Conservation (phyloP, 2,329 filamentous ascomycete genomes). For the Phyllosticta ampelicida region DNA sequence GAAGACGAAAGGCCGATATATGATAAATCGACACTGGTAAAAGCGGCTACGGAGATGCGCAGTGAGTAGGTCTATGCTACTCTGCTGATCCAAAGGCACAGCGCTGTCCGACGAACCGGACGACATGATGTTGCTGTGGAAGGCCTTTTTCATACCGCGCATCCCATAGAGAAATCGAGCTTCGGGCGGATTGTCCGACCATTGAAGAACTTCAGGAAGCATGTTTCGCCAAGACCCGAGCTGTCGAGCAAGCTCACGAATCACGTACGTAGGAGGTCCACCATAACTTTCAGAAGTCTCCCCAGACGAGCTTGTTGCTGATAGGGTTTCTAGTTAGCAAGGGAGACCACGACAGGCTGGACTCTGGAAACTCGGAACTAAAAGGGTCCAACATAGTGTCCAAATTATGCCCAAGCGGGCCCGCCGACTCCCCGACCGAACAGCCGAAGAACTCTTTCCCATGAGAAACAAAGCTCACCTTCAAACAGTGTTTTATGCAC, state of each 20-base stretch:
- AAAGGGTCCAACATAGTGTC: neutral
- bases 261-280: slow-evolving; percentile 31
- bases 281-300: slow-evolving; percentile 22
- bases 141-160: neutral
- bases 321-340: neutral
- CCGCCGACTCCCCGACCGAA: slow-evolving; percentile 10
- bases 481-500: slow-evolving; percentile 44
- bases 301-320: slow-evolving; percentile 8
- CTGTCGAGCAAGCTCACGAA: slow-evolving; percentile 43
- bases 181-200: slow-evolving; percentile 44
- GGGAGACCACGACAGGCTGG: neutral
- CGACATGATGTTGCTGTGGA: neutral
- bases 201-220: slow-evolving; percentile 45
- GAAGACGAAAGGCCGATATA: slow-evolving; percentile 15
- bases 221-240: slow-evolving; percentile 49
- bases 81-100: neutral
- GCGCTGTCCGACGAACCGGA: neutral
- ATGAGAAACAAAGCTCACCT: slow-evolving; percentile 29
- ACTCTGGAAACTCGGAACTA: neutral
- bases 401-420: slow-evolving; percentile 2
- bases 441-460: neutral
- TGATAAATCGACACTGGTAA: slow-evolving; percentile 14
- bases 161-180: slow-evolving; percentile 16
- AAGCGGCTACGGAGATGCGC: slow-evolving; percentile 15
- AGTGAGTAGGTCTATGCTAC: slow-evolving; percentile 1